Evolutionary conservation across 768 basidiomycete species (phyloP).

Genomic region (Amanita jacksonii): DNA sequence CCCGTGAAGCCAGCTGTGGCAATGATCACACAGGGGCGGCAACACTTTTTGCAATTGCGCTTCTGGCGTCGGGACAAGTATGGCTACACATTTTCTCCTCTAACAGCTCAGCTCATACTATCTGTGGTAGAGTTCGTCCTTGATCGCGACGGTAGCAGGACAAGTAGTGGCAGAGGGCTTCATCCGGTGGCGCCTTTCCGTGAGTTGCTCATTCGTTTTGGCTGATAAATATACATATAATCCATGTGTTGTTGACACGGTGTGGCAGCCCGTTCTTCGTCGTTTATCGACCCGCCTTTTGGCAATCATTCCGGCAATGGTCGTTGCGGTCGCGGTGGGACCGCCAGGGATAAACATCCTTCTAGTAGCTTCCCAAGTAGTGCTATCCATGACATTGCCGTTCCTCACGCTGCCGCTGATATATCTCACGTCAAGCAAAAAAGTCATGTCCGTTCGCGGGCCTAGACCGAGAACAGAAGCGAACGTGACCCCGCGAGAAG

Average conservation of each 20-base stretch:
- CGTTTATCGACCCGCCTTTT: constrained; percentile 77
- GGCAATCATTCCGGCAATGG: constrained; percentile 74
- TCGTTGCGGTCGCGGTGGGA: constrained; percentile 68
- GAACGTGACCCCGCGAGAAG: constrained; percentile 14
- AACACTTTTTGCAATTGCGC: constrained; percentile 78
- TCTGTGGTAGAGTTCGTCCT: constrained; percentile 57
- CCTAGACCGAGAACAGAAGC: constrained; percentile 28
- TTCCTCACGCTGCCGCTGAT: constrained; percentile 80
- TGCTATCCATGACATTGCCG: constrained; percentile 74
- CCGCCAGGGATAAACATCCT: constrained; percentile 60
- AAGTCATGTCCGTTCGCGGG: constrained; percentile 63
- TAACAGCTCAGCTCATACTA: constrained; percentile 1
- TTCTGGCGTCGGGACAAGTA: constrained; percentile 77
- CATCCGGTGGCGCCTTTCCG: constrained; percentile 77
- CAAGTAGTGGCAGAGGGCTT: constrained; percentile 90
- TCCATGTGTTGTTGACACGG: constrained; percentile 11
- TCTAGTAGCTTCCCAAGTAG: constrained; percentile 81
- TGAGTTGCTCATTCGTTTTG: too few species aligned
- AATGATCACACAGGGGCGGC: constrained; percentile 47
- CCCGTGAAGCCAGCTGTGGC: neutral
- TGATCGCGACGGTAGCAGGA: constrained; percentile 85
- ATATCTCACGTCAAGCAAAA: constrained; percentile 61
- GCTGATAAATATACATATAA: constrained; percentile 11
- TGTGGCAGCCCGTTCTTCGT: constrained; percentile 53
- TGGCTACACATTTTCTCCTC: neutral